phyloP scores from a whole-genome alignment of 192 early-diverging fungal species.

The Coemansia sp. region DNA sequence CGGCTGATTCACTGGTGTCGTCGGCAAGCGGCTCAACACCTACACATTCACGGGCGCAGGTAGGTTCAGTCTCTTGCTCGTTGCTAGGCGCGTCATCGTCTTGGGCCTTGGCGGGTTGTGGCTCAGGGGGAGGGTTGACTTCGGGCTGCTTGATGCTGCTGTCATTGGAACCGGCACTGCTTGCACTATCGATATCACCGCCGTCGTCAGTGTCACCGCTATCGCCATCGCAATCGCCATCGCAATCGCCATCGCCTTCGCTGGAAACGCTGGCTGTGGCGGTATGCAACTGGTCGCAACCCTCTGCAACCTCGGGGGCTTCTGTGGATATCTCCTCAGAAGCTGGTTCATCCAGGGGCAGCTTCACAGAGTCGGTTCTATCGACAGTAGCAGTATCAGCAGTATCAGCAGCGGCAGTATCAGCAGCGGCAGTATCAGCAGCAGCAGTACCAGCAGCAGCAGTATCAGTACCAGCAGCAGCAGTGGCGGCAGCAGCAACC shows the following conservation, averaged over 20 bases:
- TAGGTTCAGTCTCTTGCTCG: neutral
- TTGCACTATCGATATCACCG: neutral
- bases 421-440: no score
- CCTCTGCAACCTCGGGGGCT: neutral
- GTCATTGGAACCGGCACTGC: no score
- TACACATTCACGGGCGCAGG: neutral
- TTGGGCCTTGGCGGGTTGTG: neutral
- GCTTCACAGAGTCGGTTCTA: neutral
- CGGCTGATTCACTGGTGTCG: neutral
- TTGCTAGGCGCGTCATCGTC: neutral
- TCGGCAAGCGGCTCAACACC: slow-evolving; percentile 8
- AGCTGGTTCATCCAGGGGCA: neutral
- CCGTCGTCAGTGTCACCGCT: neutral
- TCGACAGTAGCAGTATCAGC: neutral
- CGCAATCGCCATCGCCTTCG: neutral
- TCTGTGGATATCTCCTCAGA: neutral
- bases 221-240: neutral
- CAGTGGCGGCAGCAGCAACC: neutral
- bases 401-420: neutral
- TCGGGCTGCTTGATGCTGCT: neutral
- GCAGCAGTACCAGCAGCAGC: neutral
- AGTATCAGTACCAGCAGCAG: no score
- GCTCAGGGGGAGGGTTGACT: neutral
- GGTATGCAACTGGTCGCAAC: neutral
- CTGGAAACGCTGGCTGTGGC: neutral